Evolutionary conservation across 75 land plant genomes (phyloP), one percentile per base, ranked within the genome.

Genomic region (Isoetes taiwanensis): DNA sequence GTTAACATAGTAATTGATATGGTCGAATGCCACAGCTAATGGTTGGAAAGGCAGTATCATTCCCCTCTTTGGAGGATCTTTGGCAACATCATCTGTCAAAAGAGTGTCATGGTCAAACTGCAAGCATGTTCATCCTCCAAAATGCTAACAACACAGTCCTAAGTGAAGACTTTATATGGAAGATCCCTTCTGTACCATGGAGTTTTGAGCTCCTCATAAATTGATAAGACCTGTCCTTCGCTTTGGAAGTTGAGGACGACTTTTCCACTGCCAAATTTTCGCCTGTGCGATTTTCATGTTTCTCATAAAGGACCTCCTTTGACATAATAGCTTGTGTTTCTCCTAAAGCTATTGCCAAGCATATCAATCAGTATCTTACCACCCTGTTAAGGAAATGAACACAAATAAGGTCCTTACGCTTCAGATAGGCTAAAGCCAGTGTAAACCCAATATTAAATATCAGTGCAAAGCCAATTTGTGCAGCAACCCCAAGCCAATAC

Each of bases 11-110:
- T 90, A 90, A 39, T 77, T 77, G 62, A 85, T 72, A 30, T 82
- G 67, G 28, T 77, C 56, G 52, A 90, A 90, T 14, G 86, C 61
- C 76, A 90, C 73, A 14, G 91, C 34, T 33, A 90, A 56, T 12
- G 83, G 90, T 57, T 79, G 68, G 66, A 90, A 90, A 16, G 96
- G 91, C 10, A 90, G 72, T 40, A 77, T 75, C 86, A 90, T 85
- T 55, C 88, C 88, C 53, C 80, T 67, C 30, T 65, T 65, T 50
- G 19, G 66, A 29, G 31, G 20, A 30, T 32, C 14, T 21, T 29
- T 30, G 8, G 39, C 46, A 5, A 28, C 35, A 1, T n/a, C 38
- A 29, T 29, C 37, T 30, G 50, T 32, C n/a, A n/a, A n/a, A n/a
- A n/a, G n/a, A n/a, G n/a, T n/a, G n/a, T n/a, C n/a, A n/a, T n/a